These are phyloP conservation scores for Apiotrichum sp. DNA, from an alignment of 1,284 basidiomycete genomes.

Conservation along the genomic window DNA sequence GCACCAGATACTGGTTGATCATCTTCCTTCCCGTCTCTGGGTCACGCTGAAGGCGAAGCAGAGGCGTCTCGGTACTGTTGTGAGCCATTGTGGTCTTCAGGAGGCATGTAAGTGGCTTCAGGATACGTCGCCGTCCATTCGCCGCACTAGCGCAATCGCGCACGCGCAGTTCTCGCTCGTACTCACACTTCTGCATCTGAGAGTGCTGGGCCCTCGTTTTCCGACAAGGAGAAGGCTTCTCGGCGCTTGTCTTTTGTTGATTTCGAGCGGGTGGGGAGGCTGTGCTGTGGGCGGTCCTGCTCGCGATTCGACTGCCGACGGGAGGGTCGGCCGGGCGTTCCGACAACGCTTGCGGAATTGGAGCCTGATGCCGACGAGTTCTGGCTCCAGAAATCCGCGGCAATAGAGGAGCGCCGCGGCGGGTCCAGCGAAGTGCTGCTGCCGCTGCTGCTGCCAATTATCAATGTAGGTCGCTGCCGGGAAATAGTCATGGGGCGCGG, in stretches of 20 bases:
- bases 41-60: slow-evolving; percentile 42
- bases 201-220: slow-evolving; percentile 13
- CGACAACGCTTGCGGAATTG: slow-evolving; percentile 20
- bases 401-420: background rate
- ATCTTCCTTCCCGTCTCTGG: slow-evolving; percentile 50
- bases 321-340: slow-evolving; percentile 18
- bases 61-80: slow-evolving; percentile 55
- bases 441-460: background rate
- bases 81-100: background rate
- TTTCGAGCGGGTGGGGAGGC: slow-evolving; percentile 9
- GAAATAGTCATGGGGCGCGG: background rate
- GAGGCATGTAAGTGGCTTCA: too few species aligned
- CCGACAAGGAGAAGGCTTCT: slow-evolving; percentile 18
- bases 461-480: background rate
- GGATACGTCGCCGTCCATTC: too few species aligned
- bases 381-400: background rate
- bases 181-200: slow-evolving; percentile 32
- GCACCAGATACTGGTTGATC: slow-evolving; percentile 68
- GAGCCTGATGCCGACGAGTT: slow-evolving; percentile 19
- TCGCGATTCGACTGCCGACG: slow-evolving; percentile 22
- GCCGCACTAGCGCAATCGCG: too few species aligned
- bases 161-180: too few species aligned
- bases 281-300: background rate
- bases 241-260: slow-evolving; percentile 14
- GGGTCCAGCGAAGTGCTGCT: background rate